These are phyloP conservation scores for Odonthalia washingtoniensis DNA, from an alignment of 31 red algal genomes.

Conservation along the genomic window DNA sequence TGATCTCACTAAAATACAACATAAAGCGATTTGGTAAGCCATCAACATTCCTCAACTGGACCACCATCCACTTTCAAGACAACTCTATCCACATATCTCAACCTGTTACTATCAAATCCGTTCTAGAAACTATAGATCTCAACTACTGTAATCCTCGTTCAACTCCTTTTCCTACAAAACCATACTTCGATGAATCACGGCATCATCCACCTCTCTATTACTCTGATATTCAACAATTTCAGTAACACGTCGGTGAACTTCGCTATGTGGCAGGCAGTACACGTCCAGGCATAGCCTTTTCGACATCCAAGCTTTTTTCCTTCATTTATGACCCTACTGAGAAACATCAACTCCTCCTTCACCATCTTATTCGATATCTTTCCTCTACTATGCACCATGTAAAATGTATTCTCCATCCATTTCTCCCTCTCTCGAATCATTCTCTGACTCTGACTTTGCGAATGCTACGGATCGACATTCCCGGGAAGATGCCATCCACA, in stretches of 20 bases:
- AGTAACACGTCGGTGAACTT: neutral
- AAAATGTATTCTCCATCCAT: no score
- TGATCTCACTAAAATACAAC: neutral
- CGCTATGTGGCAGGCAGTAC: conserved; percentile 16
- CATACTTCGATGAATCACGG: neutral
- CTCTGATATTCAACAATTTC: neutral
- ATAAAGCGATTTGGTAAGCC: neutral
- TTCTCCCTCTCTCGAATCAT: no score
- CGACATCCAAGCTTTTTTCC: neutral
- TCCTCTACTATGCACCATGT: no score
- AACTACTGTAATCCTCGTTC: neutral
- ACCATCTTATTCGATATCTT: conserved; percentile 2
- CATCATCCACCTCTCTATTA: neutral
- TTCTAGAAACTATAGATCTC: neutral
- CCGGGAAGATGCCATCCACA: no score
- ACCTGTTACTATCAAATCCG: neutral
- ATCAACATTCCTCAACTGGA: conserved; percentile 14
- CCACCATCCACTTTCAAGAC: neutral
- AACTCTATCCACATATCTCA: conserved; percentile 1
- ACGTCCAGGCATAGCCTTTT: neutral
- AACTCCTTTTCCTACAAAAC: neutral
- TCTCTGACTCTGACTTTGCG: no score
- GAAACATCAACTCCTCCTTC: neutral
- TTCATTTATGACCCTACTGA: neutral
- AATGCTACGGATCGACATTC: no score